Evolutionary conservation across 352 stramenopile genomes (phyloP).

Genomic region (Thraustochytrium aureum): DNA sequence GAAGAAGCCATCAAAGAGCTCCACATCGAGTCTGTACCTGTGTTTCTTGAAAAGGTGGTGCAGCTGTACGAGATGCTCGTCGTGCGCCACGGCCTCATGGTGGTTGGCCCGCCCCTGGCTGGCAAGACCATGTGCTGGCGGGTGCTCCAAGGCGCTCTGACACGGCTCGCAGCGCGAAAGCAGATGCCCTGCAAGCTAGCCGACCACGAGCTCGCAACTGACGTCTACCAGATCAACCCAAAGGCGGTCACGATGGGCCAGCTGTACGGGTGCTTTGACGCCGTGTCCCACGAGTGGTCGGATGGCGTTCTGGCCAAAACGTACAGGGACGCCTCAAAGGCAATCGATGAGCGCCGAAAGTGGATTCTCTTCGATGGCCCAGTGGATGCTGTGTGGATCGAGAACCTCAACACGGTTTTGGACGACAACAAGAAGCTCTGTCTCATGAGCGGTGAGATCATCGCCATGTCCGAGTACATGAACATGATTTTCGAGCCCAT

Average conservation of each 20-base stretch:
- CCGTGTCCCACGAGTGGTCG: conserved; percentile 90
- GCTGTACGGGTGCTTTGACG: conserved; percentile 93
- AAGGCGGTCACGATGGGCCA: conserved; percentile 89
- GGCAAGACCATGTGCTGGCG: conserved; percentile 88
- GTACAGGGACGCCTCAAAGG: conserved; percentile 89
- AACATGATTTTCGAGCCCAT: conserved; percentile 97
- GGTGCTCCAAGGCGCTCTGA: conserved; percentile 74
- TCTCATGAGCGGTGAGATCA: conserved; percentile 88
- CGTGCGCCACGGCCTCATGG: conserved; percentile 93
- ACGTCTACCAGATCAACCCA: conserved; percentile 89
- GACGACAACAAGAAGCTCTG: conserved; percentile 96
- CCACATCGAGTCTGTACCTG: conserved; percentile 77
- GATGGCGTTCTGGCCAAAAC: conserved; percentile 90
- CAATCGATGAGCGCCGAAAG: conserved; percentile 88
- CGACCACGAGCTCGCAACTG: conserved; percentile 72
- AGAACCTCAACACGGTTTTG: conserved; percentile 96
- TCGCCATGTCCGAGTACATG: conserved; percentile 94
- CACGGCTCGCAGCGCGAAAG: conserved; percentile 62
- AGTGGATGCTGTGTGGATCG: conserved; percentile 94
- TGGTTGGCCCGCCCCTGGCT: conserved; percentile 85
- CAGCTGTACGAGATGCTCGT: conserved; percentile 96
- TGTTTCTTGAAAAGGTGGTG: conserved; percentile 76
- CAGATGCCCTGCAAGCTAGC: conserved; percentile 63
- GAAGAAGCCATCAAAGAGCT: conserved; percentile 78
- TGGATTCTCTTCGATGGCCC: conserved; percentile 93